Conservation (phyloP, 768 basidiomycete genomes). For the Coprinopsis strossmayeri region DNA sequence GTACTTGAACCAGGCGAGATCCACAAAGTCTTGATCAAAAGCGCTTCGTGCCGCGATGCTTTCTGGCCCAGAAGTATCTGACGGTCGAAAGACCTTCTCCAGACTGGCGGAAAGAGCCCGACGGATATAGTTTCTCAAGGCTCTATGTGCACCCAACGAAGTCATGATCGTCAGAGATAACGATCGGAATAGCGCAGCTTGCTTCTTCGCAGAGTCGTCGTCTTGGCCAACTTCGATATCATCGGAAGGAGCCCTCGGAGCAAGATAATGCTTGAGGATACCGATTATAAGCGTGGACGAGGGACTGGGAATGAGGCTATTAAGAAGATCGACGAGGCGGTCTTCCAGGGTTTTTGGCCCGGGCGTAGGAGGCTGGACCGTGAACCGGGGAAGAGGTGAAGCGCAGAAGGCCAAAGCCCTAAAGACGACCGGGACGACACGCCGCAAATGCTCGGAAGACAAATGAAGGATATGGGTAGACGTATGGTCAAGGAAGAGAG, state of each 20-base stretch:
- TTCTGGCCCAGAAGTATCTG: conserved; percentile 21
- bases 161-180: conserved; percentile 32
- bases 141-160: conserved; percentile 55
- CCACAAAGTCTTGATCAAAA: conserved; percentile 58
- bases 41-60: conserved; percentile 36
- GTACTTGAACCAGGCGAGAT: conserved; percentile 67
- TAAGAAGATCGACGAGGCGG: conserved; percentile 49
- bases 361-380: conserved; percentile 36
- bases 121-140: conserved; percentile 57
- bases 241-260: conserved; percentile 33
- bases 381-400: conserved; percentile 62
- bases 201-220: conserved; percentile 1
- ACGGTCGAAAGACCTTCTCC: conserved; percentile 58
- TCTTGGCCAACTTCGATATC: background rate
- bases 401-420: conserved; percentile 60
- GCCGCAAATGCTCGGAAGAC: conserved; percentile 42
- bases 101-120: conserved; percentile 54
- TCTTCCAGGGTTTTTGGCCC: conserved; percentile 41
- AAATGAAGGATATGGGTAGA: conserved; percentile 54
- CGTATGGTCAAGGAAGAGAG: conserved; percentile 60
- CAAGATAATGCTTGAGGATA: conserved; percentile 53
- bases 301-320: conserved; percentile 54
- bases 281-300: conserved; percentile 61
- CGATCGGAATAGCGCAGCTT: conserved; percentile 3
- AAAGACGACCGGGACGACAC: conserved; percentile 69